Base-by-base conservation (phyloP, 2,329 filamentous ascomycete genomes). In the Nothomitra cinnamomea region DNA sequence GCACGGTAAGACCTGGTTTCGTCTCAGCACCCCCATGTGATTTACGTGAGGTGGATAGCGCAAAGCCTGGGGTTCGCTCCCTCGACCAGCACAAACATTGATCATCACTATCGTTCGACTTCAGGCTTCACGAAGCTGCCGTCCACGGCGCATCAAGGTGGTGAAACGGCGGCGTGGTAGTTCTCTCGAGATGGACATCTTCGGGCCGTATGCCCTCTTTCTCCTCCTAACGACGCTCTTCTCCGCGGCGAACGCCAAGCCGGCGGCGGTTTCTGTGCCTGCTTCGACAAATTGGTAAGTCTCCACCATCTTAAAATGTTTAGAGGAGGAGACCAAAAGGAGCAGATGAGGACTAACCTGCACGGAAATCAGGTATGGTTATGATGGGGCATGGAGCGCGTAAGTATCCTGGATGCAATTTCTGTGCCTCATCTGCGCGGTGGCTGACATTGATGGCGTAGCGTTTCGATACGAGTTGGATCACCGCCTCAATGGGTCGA, bases 401-500 rank as follows among this genome's bases (percentile, higher is more conserved):
- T 49, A 28, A 49, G 45, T 49, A 49, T 28, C 25, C 15, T 22
- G 15, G 10, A 6, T 8, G 17, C 22, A 28, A 32, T 13, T 19
- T 24, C 10, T 32, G 6, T 19, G 6, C 32, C 24, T n/a, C n/a
- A 5, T 13, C 15, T n/a, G 7, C 19, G 19, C 45, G 17, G 45
- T 28, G 17, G 24, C 45, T 49, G 4, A 49, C 28, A n/a, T 35
- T 19, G 6, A 17, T 49, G 21, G 22, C 19, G 22, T 19, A 49
- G 45, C 24, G 42, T 55, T 3, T 56, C 55, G 3, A 42, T 56
- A 49, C 50, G 56, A n/a, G 52, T 59, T 17, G 58, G 58, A 24
- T 55, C 57, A 12, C 57, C 58, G 25, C 55, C 58, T 28, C 58
- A 59, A 42, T 58, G 57, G 53, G 35, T 59, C 1, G 55, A 58